phyloP scores from a whole-genome alignment of 768 basidiomycete genomes.

The Arthromyces matolae region DNA sequence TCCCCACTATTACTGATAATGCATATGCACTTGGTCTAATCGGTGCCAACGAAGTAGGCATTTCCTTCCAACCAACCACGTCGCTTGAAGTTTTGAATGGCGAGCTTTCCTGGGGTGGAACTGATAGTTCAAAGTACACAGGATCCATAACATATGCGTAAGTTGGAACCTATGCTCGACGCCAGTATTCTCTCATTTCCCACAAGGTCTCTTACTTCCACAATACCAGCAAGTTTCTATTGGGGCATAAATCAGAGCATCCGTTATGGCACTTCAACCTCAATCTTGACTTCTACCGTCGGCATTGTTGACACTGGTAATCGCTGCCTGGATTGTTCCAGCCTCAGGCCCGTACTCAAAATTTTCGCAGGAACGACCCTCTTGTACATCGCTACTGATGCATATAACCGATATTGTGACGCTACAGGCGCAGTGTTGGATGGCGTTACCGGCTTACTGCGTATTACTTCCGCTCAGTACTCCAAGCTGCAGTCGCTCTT shows the following conservation, averaged over 20 bases:
- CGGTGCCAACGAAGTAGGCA: conserved; percentile 35
- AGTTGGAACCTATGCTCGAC: conserved; percentile 4
- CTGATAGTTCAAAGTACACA: conserved; percentile 39
- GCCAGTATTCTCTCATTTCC: not conserved
- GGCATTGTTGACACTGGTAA: conserved; percentile 60
- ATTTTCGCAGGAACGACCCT: conserved; percentile 42
- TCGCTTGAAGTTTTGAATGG: conserved; percentile 34
- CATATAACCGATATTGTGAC: conserved; percentile 36
- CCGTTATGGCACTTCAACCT: conserved; percentile 41
- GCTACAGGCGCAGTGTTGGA: conserved; percentile 44
- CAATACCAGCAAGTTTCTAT: conserved; percentile 41
- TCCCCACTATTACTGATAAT: conserved; percentile 61
- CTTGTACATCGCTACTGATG: conserved; percentile 44
- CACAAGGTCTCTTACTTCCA: conserved; percentile 41
- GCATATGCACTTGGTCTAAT: conserved; percentile 40
- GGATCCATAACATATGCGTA: conserved; percentile 41
- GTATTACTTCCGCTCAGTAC: conserved; percentile 48
- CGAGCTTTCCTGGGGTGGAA: conserved; percentile 52
- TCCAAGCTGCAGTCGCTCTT: conserved; percentile 47
- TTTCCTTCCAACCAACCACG: conserved; percentile 50
- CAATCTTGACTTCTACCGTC: conserved; percentile 41
- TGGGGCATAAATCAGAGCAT: conserved; percentile 62
- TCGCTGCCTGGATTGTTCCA: too few relatives aligned
- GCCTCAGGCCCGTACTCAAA: too few relatives aligned
- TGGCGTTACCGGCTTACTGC: conserved; percentile 42